phyloP scores from a whole-genome alignment of 306 rosid genomes.

The Ammopiptanthus mongolicus region DNA sequence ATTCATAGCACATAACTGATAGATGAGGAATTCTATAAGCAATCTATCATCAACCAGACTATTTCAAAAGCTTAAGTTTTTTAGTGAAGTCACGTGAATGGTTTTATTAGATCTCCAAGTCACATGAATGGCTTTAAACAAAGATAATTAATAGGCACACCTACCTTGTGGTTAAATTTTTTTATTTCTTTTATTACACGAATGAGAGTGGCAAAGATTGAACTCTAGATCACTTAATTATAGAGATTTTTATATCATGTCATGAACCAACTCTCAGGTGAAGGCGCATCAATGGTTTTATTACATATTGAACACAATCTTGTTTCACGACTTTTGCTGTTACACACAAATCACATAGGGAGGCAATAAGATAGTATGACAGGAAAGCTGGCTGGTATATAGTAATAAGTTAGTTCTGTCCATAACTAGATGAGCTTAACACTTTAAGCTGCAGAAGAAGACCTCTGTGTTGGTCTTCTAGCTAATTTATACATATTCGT shows the following conservation, averaged over 20 bases:
- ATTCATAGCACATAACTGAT: neutral
- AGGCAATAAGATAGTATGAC: neutral
- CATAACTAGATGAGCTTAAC: neutral
- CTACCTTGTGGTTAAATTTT: no score
- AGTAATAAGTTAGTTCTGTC: neutral
- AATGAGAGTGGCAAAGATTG: neutral
- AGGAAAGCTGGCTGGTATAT: neutral
- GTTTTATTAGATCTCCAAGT: neutral
- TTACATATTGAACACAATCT: neutral
- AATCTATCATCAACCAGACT: neutral
- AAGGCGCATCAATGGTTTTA: neutral
- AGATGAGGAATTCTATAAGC: neutral
- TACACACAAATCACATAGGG: neutral
- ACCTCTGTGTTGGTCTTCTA: neutral
- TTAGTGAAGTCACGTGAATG: neutral
- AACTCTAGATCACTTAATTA: no score
- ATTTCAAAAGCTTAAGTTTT: no score
- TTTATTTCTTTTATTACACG: no score
- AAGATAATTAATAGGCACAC: neutral
- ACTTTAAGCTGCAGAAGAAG: neutral
- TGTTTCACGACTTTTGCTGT: neutral
- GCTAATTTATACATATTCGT: neutral
- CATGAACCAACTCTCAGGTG: neutral
- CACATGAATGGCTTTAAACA: no score
- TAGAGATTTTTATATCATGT: no score